Percentiles rank a stretch among this genome's conserved stretches.
These are phyloP conservation scores for Lomentospora prolificans DNA, from an alignment of 2,329 filamentous ascomycete genomes.

Conservation along the genomic window DNA sequence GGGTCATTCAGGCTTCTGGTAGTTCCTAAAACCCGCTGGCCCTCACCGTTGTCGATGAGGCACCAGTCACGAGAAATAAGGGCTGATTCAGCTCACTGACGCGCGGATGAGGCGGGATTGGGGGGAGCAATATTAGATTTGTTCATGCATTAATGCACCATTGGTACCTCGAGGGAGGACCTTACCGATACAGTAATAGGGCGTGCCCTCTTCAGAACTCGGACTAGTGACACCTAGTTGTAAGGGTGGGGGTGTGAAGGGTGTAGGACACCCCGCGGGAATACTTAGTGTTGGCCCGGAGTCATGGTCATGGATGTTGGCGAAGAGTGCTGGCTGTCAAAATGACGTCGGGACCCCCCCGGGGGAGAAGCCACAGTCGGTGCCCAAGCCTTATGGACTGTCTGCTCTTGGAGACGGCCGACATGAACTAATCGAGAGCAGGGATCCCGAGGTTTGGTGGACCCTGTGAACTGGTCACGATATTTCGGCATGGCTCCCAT, in stretches of 20 bases:
- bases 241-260: not conserved
- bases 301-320: too few relatives aligned
- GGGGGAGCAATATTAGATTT: constrained; percentile 7
- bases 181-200: not conserved
- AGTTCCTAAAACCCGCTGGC: too few relatives aligned
- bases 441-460: not conserved
- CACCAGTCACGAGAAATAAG: not conserved
- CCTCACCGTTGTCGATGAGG: not conserved
- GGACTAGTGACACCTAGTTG: not conserved
- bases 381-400: too few relatives aligned
- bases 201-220: not conserved
- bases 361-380: too few relatives aligned
- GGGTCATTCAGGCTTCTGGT: too few relatives aligned
- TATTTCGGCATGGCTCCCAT: constrained; percentile 5
- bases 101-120: not conserved
- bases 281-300: too few relatives aligned
- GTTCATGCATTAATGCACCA: constrained; percentile 13
- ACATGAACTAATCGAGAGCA: not conserved
- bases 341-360: too few relatives aligned
- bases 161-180: not conserved
- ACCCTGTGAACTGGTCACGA: not conserved
- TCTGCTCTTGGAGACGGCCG: too few relatives aligned
- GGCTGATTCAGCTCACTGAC: constrained; percentile 4
- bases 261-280: not conserved
- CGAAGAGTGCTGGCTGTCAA: too few relatives aligned